Percentiles rank a stretch among this genome's conserved stretches.
phyloP scores from a whole-genome alignment of 495 filamentous ascomycete genomes.

The Podospora conica region DNA sequence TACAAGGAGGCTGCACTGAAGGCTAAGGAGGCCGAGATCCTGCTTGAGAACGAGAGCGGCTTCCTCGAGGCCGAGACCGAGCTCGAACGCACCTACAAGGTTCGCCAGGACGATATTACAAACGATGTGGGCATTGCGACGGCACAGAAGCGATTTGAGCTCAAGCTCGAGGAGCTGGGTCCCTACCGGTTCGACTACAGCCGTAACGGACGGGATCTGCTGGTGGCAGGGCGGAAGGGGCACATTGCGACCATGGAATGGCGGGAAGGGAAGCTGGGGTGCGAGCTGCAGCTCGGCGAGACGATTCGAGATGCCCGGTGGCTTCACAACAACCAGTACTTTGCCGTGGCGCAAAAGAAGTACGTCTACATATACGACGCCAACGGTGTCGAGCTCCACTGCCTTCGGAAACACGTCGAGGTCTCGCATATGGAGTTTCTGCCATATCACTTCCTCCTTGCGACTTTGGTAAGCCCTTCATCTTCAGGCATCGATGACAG shows the following conservation, averaged over 20 bases:
- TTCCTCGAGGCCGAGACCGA: constrained; percentile 84
- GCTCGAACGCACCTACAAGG: constrained; percentile 85
- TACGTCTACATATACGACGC: constrained; percentile 87
- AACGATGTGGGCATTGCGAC: constrained; percentile 69
- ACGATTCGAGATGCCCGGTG: constrained; percentile 84
- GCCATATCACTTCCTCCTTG: constrained; percentile 91
- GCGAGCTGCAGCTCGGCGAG: constrained; percentile 83
- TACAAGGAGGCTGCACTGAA: constrained; percentile 73
- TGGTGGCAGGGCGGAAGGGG: constrained; percentile 84
- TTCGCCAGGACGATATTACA: constrained; percentile 81
- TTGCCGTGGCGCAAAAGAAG: constrained; percentile 98
- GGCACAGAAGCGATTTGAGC: constrained; percentile 85
- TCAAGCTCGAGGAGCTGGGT: constrained; percentile 75
- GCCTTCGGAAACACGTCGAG: constrained; percentile 80
- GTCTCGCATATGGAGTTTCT: constrained; percentile 94
- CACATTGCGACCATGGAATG: constrained; percentile 97
- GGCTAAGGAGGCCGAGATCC: constrained; percentile 91
- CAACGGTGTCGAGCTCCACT: constrained; percentile 84
- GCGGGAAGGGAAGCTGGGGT: constrained; percentile 83
- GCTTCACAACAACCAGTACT: constrained; percentile 93
- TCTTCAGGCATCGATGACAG: background rate
- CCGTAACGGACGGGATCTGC: constrained; percentile 74
- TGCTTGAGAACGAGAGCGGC: constrained; percentile 80
- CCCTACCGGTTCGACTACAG: constrained; percentile 86
- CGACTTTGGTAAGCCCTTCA: constrained; percentile 61